Base-by-base conservation (phyloP, 768 basidiomycete genomes). In the Vararia minispora region DNA sequence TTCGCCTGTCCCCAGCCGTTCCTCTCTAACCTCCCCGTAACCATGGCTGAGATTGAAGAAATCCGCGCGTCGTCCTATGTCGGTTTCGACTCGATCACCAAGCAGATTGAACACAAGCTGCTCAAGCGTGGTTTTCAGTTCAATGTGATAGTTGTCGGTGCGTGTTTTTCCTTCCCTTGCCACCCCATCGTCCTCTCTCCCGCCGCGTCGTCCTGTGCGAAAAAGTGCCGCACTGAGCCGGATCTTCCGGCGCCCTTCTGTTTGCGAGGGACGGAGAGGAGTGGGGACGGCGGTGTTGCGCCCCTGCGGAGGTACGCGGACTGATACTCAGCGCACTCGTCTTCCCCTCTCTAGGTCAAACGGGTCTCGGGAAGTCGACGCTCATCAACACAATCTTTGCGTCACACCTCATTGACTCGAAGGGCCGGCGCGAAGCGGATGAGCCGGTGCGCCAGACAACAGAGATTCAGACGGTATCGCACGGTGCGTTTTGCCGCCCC, bases 111-210 rank as follows among this genome's bases (percentile, higher is more conserved):
- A 71, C 86, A 92, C 74, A 97, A 97, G 74, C 82, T 97, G 48
- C 75, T 98, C 66, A 97, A 97, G 68, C 79, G 94, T 47, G 94
- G 94, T 44, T 98, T 98, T 72, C 89, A 97, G 70, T 98, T 98
- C 76, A 98, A 97, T 56, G 85, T 95, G 44, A 97, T 98, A 56
- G 84, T 89, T 45, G 94, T 83, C 52, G 94, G 92, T 92, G 49
- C 53, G 82, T 74, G 36, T 31, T 33, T 41, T 32, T 32, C 26
- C 33, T 33, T n/a, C n/a, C 35, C 9, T 43, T 34, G 40, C 37
- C 31, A 33, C 16, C 3, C 22, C 28, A 14, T 25, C 16, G 43
- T 37, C 37, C 22, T 17, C 35, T 20, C 23, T 37, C 17, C 23
- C 31, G 26, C 22, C 22, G 17, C 18, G 20, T 4, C 17, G 6